Evolutionary conservation across 768 basidiomycete species (phyloP).

Genomic region (Boletus rubropictus): DNA sequence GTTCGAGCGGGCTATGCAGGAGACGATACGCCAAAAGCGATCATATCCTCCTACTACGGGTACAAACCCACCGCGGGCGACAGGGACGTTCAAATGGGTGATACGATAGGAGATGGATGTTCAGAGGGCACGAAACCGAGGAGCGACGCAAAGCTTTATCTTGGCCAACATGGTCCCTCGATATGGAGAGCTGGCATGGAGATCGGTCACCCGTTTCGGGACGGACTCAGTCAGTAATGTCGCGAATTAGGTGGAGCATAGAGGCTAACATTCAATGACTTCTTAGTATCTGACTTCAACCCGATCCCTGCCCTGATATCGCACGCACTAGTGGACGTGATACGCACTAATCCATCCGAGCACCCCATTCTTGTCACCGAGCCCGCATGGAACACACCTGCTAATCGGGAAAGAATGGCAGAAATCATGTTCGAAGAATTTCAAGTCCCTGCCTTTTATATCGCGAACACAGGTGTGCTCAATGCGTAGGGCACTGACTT

Average conservation of each 20-base stretch:
- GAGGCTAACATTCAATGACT: conserved; percentile 1
- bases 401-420: conserved; percentile 91
- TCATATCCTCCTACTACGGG: conserved; percentile 87
- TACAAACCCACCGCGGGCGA: conserved; percentile 44
- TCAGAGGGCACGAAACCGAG: conserved; percentile 31
- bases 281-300: conserved; percentile 67
- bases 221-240: conserved; percentile 69
- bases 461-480: conserved; percentile 89
- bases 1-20: conserved; percentile 95
- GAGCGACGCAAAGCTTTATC: conserved; percentile 56
- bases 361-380: conserved; percentile 93
- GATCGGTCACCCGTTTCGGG: conserved; percentile 72
- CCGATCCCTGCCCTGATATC: conserved; percentile 65
- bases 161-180: conserved; percentile 85
- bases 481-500: conserved; percentile 62
- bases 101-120: conserved; percentile 33
- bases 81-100: conserved; percentile 35
- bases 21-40: conserved; percentile 90
- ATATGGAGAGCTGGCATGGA: conserved; percentile 91
- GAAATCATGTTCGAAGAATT: conserved; percentile 99
- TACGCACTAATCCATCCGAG: conserved; percentile 72
- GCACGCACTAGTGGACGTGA: conserved; percentile 69
- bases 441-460: conserved; percentile 90
- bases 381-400: conserved; percentile 91
- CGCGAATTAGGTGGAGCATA: background rate